Evolutionary conservation across 176 grass and related monocot species (phyloP).

Genomic region (Echinochloa phyllopogon): DNA sequence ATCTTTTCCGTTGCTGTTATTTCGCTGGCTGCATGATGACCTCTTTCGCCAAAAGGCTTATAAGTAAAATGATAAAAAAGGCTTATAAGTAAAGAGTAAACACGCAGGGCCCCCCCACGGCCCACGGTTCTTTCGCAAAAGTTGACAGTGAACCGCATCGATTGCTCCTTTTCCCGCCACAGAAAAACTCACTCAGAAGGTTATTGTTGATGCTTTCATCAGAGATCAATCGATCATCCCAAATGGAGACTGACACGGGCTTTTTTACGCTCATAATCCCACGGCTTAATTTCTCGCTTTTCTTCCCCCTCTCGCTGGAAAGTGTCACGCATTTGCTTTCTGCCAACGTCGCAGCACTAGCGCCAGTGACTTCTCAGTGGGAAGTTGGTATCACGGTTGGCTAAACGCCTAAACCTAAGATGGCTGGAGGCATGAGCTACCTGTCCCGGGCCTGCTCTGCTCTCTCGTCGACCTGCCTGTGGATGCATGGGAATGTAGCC

Average conservation of each 20-base stretch:
- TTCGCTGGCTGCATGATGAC: neutral
- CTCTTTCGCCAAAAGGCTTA: neutral
- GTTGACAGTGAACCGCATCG: conserved; percentile 11
- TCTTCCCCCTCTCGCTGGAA: neutral
- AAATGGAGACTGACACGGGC: neutral
- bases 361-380: neutral
- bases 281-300: neutral
- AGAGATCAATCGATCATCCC: neutral
- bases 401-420: neutral
- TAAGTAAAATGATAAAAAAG: neutral
- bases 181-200: conserved; percentile 3
- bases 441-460: neutral
- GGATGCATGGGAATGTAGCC: conserved; percentile 22
- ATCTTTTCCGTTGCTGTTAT: neutral
- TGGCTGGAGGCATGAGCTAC: conserved; percentile 4
- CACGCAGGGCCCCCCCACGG: neutral
- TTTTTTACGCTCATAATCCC: neutral
- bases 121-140: conserved; percentile 42
- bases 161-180: neutral
- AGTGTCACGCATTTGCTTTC: conserved; percentile 19
- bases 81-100: neutral
- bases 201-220: conserved; percentile 42
- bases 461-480: neutral
- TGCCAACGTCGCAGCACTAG: neutral
- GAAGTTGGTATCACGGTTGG: conserved; percentile 42